Base-by-base conservation (phyloP, 106 monocot species). In the Allium cepa region DNA sequence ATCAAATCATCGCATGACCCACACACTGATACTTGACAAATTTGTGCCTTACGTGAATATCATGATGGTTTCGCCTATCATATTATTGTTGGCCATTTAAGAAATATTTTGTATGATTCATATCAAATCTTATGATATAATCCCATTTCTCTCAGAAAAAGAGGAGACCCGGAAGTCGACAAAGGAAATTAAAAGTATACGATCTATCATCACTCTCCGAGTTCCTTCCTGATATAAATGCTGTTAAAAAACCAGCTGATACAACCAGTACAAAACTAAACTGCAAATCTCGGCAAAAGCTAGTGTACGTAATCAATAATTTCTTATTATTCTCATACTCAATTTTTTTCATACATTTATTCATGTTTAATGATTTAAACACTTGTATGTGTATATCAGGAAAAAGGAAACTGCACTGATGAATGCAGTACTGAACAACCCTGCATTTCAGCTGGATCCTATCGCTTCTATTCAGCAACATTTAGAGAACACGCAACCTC, bases 101-200 rank as follows among this genome's bases (percentile, higher is more conserved):
- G 13, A 12, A 11, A 55, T 15, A 55, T 55, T 55, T 11, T 55
- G 7, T 59, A 17, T 2, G 9, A 17, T 58, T 62, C 76, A 17
- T 66, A 56, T 79, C 36, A 36, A 36, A 36, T 36, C 36, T 36
- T 36, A 36, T 36, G 5, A 36, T 36, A 36, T 36, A 36, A 36
- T 36, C 4, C 36, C 5, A 5, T 36, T 36, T 36, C 36, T 36
- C 36, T 4, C 36, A 36, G 36, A 36, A 93, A 83, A 88, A 85
- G 59, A 88, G 73, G 63, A 82, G 47, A 77, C 62, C 65, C 11
- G 69, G 85, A 67, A 81, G 66, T 48, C 80, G 85, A 7, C 71
- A 88, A 67, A 93, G 78, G 77, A 93, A 89, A 63, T 26, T 86
- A 59, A 93, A 79, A 73, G 80, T 79, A 45, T 93, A 86, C 60